Percentiles rank a stretch among this genome's conserved stretches.
Evolutionary conservation across 495 filamentous ascomycete genomes (phyloP).

Genomic region (Hypoxylon intermedium): DNA sequence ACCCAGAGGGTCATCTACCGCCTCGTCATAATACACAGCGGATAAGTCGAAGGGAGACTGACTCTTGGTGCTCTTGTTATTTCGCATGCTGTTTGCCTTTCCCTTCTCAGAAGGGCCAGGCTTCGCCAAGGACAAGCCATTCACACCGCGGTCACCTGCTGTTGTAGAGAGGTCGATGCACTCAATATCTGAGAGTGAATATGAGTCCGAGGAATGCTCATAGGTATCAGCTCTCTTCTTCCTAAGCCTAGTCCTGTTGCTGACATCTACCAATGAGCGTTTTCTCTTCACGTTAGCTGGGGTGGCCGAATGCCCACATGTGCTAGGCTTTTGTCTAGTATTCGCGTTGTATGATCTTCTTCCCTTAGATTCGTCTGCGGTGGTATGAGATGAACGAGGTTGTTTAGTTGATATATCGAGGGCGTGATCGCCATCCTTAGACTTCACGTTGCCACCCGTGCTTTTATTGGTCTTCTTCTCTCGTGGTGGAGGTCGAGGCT

Average conservation of each 20-base stretch:
- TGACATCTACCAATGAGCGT: conserved; percentile 4
- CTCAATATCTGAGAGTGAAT: conserved; percentile 40
- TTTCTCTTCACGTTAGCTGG: conserved; percentile 25
- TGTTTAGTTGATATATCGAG: background rate
- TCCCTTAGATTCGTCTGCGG: background rate
- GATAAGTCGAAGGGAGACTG: background rate
- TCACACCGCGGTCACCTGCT: conserved; percentile 17
- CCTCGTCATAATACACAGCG: background rate
- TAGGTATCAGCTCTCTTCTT: conserved; percentile 5
- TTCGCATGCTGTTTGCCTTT: background rate
- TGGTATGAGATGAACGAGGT: background rate
- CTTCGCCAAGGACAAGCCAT: background rate
- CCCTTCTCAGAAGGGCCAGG: background rate
- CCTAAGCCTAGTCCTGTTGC: background rate
- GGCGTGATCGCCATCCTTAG: background rate
- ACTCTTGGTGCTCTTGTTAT: conserved; percentile 23
- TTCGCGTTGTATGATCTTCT: background rate
- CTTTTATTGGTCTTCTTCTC: conserved; percentile 41
- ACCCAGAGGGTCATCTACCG: background rate
- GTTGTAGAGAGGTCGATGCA: conserved; percentile 47
- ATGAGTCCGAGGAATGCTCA: conserved; percentile 8
- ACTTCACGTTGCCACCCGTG: background rate
- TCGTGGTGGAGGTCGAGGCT: conserved; percentile 68
- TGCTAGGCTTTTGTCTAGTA: conserved; percentile 1
- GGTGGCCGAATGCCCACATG: background rate